A percentile compares a stretch with the other conserved stretches of the same genome.
phyloP scores from a whole-genome alignment of 2,329 filamentous ascomycete species.

The Aspergillus sp. region DNA sequence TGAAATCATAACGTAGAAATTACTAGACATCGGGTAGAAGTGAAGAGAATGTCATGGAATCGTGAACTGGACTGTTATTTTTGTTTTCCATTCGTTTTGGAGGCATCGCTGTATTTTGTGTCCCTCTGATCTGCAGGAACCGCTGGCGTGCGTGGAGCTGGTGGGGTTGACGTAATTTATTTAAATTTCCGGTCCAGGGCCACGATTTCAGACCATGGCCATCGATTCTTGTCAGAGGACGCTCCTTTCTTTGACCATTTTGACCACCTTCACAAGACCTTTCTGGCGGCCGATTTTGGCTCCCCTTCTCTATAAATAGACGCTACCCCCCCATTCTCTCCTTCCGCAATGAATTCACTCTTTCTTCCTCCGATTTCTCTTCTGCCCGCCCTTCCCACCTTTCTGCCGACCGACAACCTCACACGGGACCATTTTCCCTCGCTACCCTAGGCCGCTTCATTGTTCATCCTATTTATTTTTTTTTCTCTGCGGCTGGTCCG shows the following conservation, averaged over 20 bases:
- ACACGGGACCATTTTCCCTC: neutral
- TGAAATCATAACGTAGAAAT: neutral
- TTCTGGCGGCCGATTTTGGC: neutral
- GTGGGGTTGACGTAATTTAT: neutral
- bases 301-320: neutral
- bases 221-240: neutral
- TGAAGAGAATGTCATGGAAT: neutral
- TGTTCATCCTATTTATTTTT: neutral
- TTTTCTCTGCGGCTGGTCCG: neutral
- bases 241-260: constrained; percentile 2
- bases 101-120: neutral
- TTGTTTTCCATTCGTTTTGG: neutral
- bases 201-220: neutral
- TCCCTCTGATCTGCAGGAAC: constrained; percentile 1
- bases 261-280: neutral
- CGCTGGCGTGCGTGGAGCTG: neutral
- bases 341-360: neutral
- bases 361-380: neutral
- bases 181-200: neutral
- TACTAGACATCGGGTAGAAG: constrained; percentile 1
- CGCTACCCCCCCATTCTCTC: neutral
- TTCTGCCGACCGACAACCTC: neutral
- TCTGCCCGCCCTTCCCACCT: neutral
- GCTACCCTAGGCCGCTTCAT: neutral
- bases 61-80: neutral